These are phyloP conservation scores for Colletotrichum sublineola DNA, from an alignment of 2,329 filamentous ascomycete species.

Conservation along the genomic window DNA sequence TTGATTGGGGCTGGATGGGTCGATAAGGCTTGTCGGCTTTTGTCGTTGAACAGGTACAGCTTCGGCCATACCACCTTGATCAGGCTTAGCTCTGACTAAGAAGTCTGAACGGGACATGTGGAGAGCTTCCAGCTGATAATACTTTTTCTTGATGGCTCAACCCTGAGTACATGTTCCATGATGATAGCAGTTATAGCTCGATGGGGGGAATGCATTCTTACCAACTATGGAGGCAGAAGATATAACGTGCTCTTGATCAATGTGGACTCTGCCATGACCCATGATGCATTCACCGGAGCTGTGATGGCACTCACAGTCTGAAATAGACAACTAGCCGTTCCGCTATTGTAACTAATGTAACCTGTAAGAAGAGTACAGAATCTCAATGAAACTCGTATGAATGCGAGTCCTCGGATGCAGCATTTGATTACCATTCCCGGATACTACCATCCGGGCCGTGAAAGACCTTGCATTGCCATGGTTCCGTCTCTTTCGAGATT, in stretches of 20 bases:
- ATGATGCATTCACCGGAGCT: no score
- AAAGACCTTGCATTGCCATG: constrained; percentile 70
- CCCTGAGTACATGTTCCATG: not conserved
- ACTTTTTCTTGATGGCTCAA: not conserved
- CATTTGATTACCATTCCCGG: constrained; percentile 66
- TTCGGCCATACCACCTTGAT: not conserved
- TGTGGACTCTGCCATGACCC: no score
- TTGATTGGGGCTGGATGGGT: constrained; percentile 96
- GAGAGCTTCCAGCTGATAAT: no score
- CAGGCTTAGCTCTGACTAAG: not conserved
- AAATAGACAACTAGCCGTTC: not conserved
- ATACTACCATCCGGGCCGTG: constrained; percentile 70
- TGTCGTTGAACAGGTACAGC: not conserved
- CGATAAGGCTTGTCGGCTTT: constrained; percentile 61
- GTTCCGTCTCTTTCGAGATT: constrained; percentile 61
- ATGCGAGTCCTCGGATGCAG: not conserved
- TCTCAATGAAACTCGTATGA: no score
- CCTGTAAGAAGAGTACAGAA: no score
- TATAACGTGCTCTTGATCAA: no score
- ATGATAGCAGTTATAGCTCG: not conserved
- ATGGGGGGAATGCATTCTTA: no score
- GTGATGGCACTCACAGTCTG: rapidly evolving
- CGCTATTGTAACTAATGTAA: no score
- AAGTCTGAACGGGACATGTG: constrained; percentile 17
- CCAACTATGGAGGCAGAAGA: no score